These are phyloP conservation scores for Dryas alaskensis DNA, from an alignment of 306 rosid genomes.

Conservation along the genomic window DNA sequence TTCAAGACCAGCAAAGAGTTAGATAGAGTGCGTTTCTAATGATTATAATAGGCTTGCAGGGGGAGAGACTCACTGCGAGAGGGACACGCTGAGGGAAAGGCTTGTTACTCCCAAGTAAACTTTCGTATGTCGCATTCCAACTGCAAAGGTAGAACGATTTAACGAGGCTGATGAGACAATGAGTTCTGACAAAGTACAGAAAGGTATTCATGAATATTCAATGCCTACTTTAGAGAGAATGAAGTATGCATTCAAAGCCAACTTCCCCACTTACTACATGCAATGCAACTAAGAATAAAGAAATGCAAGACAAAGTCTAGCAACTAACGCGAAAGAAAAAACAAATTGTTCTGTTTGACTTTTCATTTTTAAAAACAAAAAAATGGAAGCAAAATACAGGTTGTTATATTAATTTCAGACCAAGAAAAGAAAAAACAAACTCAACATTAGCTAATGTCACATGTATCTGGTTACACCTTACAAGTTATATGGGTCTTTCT, in stretches of 20 bases:
- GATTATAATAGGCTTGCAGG: neutral
- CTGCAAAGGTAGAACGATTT: conserved; percentile 66
- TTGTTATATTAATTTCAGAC: neutral
- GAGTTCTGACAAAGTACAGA: conserved; percentile 50
- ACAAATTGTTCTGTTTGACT: neutral
- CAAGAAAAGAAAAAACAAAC: neutral
- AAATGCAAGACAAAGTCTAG: neutral
- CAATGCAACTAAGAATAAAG: neutral
- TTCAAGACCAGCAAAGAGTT: conserved; percentile 10
- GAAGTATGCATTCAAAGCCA: conserved; percentile 4
- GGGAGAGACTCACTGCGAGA: conserved; percentile 57
- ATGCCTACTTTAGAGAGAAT: conserved; percentile 23
- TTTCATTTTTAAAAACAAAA: neutral
- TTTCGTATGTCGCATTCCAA: conserved; percentile 85
- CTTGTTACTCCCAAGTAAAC: conserved; percentile 78
- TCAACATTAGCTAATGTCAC: too few relatives aligned
- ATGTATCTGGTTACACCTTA: neutral
- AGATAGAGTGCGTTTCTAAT: neutral
- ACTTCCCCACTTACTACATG: neutral
- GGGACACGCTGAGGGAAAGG: conserved; percentile 82
- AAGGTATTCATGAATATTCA: conserved; percentile 36
- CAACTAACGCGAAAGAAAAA: neutral
- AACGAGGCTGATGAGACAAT: conserved; percentile 60
- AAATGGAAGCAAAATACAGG: neutral
- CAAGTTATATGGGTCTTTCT: neutral